phyloP scores from a whole-genome alignment of 345 rosid genomes.

The Sonneratia caseolaris region DNA sequence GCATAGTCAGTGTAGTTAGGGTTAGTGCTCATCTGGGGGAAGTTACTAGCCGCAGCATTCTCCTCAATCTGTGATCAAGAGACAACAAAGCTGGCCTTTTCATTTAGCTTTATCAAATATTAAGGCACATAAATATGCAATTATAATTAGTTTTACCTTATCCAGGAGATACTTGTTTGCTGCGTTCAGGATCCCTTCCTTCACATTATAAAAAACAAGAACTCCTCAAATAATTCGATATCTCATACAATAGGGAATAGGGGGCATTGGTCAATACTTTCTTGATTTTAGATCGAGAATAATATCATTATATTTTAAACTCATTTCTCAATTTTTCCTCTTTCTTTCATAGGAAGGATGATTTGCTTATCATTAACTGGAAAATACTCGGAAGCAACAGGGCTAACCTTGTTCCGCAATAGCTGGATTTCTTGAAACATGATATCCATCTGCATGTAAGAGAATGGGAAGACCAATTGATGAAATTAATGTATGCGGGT shows the following conservation, averaged over 20 bases:
- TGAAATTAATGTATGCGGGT: background rate
- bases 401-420: constrained; percentile 61
- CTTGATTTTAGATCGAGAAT: background rate
- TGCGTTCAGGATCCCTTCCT: constrained; percentile 72
- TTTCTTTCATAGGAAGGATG: no score
- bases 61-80: constrained; percentile 47
- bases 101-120: background rate
- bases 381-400: background rate
- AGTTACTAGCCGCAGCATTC: constrained; percentile 33
- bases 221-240: background rate
- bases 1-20: constrained; percentile 26
- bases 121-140: background rate
- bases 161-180: constrained; percentile 67
- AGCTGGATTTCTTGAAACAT: constrained; percentile 73
- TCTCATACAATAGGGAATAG: background rate
- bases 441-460: constrained; percentile 49
- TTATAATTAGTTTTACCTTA: constrained; percentile 34
- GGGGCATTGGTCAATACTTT: background rate
- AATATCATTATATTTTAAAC: no score
- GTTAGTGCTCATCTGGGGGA: constrained; percentile 27
- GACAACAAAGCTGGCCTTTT: no score
- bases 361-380: background rate
- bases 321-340: no score
- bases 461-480: background rate
- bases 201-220: constrained; percentile 7